Conservation (phyloP, 2,329 filamentous ascomycete species). For the Dendryphion nanum region DNA sequence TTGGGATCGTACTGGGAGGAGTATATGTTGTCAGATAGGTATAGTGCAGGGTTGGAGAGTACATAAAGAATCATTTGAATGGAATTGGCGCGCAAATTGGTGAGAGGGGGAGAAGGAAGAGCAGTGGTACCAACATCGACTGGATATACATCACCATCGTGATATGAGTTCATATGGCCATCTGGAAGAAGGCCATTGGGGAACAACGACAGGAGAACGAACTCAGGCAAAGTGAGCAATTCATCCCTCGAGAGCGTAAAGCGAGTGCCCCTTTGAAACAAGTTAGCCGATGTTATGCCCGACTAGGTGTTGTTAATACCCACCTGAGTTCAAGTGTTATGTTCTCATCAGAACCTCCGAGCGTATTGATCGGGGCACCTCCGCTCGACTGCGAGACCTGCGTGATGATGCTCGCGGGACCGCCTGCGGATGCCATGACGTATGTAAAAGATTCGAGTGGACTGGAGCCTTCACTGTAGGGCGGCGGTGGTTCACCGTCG, state of each 20-base stretch:
- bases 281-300: neutral
- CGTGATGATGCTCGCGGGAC: slow-evolving; percentile 97
- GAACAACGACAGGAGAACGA: slow-evolving; percentile 94
- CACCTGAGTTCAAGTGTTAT: slow-evolving; percentile 94
- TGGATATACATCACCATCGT: slow-evolving; percentile 91
- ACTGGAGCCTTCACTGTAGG: slow-evolving; percentile 92
- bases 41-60: slow-evolving; percentile 48
- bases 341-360: slow-evolving; percentile 89
- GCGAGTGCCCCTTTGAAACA: slow-evolving; percentile 72
- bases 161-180: slow-evolving; percentile 89
- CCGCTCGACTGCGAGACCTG: slow-evolving; percentile 83
- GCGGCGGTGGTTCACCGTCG: slow-evolving; percentile 91
- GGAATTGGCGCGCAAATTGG: slow-evolving; percentile 22
- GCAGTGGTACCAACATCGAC: slow-evolving; percentile 77
- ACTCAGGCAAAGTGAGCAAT: slow-evolving; percentile 91
- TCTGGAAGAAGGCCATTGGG: slow-evolving; percentile 98
- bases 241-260: slow-evolving; percentile 96
- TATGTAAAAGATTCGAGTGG: slow-evolving; percentile 91
- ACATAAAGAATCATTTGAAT: slow-evolving; percentile 40
- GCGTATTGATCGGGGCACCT: slow-evolving; percentile 81
- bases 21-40: slow-evolving; percentile 57
- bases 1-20: slow-evolving; percentile 83
- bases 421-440: slow-evolving; percentile 96
- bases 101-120: slow-evolving; percentile 22
- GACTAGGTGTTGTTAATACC: slow-evolving; percentile 17